Evolutionary conservation across 2,329 filamentous ascomycete species (phyloP), one percentile per base, ranked within the genome.

Genomic region (Aspergillus aculeatinus): DNA sequence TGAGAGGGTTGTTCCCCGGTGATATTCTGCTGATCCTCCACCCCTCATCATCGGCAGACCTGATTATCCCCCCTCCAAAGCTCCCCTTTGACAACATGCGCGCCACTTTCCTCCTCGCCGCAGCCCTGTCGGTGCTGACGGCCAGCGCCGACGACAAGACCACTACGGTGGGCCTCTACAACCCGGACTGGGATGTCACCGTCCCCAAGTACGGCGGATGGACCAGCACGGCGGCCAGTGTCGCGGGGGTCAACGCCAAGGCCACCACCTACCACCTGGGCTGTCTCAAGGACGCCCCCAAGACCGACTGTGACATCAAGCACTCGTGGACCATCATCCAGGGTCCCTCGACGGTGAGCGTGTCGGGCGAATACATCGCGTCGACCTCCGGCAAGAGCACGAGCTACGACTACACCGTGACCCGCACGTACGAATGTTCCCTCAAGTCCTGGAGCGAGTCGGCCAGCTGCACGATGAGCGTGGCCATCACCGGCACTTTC

Each of bases 301-400:
- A 70, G 21, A 60, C 64, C 1, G 61, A 63, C 33, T 70, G 68
- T 60, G 23, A 70, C 35, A 61, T 61, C 49, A 50, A 60, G 3
- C 39, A 52, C 5, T 61, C 68, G 6, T 67, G 62, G 62, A 71
- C 68, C 0, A 61, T 71, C 33, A 62, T 70, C 33, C 68, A 71
- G n/a, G 68, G 66, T 1, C 53, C 65, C 1, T 57, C 59, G 9
- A 70, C 68, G 3, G 60, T 63, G 21, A 70, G 66, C 35, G 2
- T 66, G 11, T 62, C 59, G 5, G 65, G 54, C 4, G 51, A 59
- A 19, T 70, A 70, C 44, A 68, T 64, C n/a, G 63, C 63, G 6
- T 60, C 60, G 11, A 63, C 51, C 1, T 57, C 60, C 0, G 58
- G 29, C 23, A n/a, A n/a, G 25, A 23, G 23, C 25, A 21, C 42